Conservation (phyloP, 2,329 filamentous ascomycete genomes). For the Stagonosporopsis cucurbitacearum region DNA sequence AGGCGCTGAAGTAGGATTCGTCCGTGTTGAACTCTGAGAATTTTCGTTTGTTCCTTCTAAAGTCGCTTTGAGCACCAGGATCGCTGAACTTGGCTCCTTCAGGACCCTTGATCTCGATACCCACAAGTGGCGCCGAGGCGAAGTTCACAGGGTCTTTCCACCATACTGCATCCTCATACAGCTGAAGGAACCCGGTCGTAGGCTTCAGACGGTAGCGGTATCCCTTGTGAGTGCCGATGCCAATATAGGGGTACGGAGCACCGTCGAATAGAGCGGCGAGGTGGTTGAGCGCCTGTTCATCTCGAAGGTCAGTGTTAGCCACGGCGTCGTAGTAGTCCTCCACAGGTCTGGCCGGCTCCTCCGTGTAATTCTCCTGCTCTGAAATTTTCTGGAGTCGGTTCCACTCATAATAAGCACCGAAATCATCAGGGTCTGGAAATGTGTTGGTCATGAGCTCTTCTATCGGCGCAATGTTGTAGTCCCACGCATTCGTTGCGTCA, state of each 20-base stretch:
- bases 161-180: neutral
- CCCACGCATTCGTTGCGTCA: too few relatives aligned
- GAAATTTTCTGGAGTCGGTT: too few relatives aligned
- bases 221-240: neutral
- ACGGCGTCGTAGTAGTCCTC: neutral
- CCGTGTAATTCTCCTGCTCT: too few relatives aligned
- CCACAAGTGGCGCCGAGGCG: neutral
- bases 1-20: neutral
- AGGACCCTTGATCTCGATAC: neutral
- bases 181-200: neutral
- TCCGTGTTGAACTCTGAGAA: neutral
- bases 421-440: too few relatives aligned
- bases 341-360: neutral
- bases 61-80: neutral
- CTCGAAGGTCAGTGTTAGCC: neutral
- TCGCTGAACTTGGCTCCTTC: neutral
- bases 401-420: too few relatives aligned
- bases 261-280: neutral
- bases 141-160: neutral
- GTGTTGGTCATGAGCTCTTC: too few relatives aligned
- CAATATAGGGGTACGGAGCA: neutral
- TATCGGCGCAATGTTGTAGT: too few relatives aligned
- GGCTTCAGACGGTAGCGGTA: neutral
- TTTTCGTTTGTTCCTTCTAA: neutral
- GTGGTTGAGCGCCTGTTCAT: neutral